Evolutionary conservation across 164 flowering plant genomes (phyloP).

Genomic region (Nymphaea colorata): DNA sequence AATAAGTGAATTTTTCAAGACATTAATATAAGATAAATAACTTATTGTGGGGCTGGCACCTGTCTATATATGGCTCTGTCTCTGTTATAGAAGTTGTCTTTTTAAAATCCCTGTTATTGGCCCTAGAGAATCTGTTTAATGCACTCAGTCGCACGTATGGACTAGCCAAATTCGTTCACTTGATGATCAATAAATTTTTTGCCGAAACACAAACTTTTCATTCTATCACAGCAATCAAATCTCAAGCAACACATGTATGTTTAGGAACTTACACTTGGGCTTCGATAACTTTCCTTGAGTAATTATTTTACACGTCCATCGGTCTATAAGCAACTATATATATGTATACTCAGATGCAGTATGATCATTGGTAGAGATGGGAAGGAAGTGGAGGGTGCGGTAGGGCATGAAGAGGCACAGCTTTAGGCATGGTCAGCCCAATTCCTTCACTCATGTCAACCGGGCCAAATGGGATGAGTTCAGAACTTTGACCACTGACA

Average conservation of each 20-base stretch:
- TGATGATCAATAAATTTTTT: too few relatives aligned
- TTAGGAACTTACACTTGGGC: background rate
- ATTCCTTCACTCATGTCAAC: constrained; percentile 3
- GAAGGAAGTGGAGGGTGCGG: constrained; percentile 21
- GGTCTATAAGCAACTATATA: background rate
- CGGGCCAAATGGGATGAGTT: constrained; percentile 7
- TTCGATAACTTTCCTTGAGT: too few relatives aligned
- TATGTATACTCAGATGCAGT: background rate
- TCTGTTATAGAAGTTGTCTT: too few relatives aligned
- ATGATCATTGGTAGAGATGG: constrained; percentile 7
- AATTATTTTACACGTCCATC: background rate
- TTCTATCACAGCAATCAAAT: background rate
- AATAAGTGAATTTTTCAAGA: too few relatives aligned
- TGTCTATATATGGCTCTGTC: too few relatives aligned
- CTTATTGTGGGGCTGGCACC: too few relatives aligned
- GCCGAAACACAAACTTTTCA: too few relatives aligned
- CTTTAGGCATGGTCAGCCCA: constrained; percentile 5
- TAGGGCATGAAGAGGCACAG: constrained; percentile 27
- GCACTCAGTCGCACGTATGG: too few relatives aligned
- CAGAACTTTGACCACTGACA: constrained; percentile 3
- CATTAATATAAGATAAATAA: too few relatives aligned
- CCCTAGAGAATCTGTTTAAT: too few relatives aligned
- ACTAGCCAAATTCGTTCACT: too few relatives aligned
- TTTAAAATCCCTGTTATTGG: too few relatives aligned
- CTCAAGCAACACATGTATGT: background rate